Base-by-base conservation (phyloP, 306 rosid species). In the Geum urbanum region DNA sequence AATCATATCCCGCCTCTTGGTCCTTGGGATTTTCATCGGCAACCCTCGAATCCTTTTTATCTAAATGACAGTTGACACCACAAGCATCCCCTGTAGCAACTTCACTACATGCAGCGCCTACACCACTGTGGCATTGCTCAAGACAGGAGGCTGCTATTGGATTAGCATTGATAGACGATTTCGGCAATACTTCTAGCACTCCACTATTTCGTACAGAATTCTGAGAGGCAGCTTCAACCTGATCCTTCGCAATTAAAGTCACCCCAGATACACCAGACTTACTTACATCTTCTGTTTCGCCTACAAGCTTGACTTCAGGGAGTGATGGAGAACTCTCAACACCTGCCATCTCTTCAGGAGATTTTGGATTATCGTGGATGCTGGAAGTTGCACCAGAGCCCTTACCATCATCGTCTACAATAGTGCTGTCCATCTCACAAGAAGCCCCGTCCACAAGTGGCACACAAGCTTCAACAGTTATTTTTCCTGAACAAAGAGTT, bases 1-100 rank as follows among this genome's bases (percentile, higher is more conserved):
- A 80, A 46, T 80, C 84, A 27, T 71, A 75, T 35, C 77, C 84
- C 2, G 47, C 62, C 61, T 71, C 69, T 12, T 9, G 45, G 3
- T 75, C 71, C 71, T 9, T 2, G 16, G 24, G 12, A 22, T 48
- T 60, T 47, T 48, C 60, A 32, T 43, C 37, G 39, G 60, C 66
- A 40, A 44, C 71, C 37, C 6, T n/a, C n/a, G 40, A 13, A 74
- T 70, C 66, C 63, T 74, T 74, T 6, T 44, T 61, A 14, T 50
- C 56, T 19, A 51, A 18, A 9, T 47, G 59, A 44, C 9, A 37
- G 44, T 43, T 54, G 9, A 27, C 66, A 41, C n/a, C 11, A 9
- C 13, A 48, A 24, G 64, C 24, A 66, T 72, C 81, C 64, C 63
- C 80, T 57, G 22, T 7, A 54, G 70, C 15, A 18, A 59, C 77